Evolutionary conservation across 2,329 filamentous ascomycete genomes (phyloP).

Genomic region (Cercospora sp.): DNA sequence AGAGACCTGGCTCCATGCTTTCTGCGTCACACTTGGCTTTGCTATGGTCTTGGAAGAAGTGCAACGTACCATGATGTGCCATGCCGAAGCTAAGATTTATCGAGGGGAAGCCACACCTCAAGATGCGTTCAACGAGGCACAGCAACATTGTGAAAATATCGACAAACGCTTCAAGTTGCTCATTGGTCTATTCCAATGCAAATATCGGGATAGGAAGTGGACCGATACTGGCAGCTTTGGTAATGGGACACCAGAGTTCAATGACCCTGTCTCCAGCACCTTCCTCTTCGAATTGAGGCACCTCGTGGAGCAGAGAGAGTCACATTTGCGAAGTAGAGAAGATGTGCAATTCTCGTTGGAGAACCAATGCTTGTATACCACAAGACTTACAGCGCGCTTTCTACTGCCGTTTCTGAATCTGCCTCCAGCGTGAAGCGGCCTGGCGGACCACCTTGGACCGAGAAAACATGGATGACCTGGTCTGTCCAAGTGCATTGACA

Average conservation of each 20-base stretch:
- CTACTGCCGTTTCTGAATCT: slow-evolving; percentile 41
- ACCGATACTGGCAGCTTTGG: slow-evolving; percentile 41
- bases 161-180: slow-evolving; percentile 49
- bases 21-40: slow-evolving; percentile 50
- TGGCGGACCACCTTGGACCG: neutral
- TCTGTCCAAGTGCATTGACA: neutral
- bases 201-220: slow-evolving; percentile 48
- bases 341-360: slow-evolving; percentile 42
- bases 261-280: slow-evolving; percentile 38
- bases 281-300: slow-evolving; percentile 44
- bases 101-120: slow-evolving; percentile 32
- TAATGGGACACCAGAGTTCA: slow-evolving; percentile 43
- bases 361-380: slow-evolving; percentile 46
- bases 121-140: slow-evolving; percentile 31
- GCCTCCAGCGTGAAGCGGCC: slow-evolving; percentile 13
- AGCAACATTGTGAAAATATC: slow-evolving; percentile 47
- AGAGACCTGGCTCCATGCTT: slow-evolving; percentile 49
- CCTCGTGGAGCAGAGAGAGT: slow-evolving; percentile 45
- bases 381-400: slow-evolving; percentile 48
- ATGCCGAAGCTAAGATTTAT: slow-evolving; percentile 42
- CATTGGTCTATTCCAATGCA: slow-evolving; percentile 50
- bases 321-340: slow-evolving; percentile 43
- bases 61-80: slow-evolving; percentile 49
- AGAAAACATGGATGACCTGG: neutral
- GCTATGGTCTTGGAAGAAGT: slow-evolving; percentile 52